These are phyloP conservation scores for Mycena sp. DNA, from an alignment of 1,284 basidiomycete genomes.

Conservation along the genomic window DNA sequence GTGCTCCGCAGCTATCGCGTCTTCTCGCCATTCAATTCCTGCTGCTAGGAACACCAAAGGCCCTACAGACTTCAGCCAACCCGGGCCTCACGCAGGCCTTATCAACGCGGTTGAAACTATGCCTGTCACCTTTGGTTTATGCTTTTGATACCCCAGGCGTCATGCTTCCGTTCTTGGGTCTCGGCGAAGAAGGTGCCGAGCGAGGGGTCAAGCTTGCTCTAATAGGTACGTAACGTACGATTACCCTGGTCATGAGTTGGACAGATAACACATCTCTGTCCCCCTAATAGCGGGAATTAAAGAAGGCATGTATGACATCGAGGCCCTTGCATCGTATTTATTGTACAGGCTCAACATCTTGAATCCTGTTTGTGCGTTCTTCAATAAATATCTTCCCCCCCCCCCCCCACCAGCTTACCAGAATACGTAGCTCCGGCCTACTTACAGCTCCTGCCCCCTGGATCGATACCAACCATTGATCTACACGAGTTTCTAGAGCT, in stretches of 20 bases:
- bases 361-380: constrained; percentile 69
- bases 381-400: constrained; percentile 15
- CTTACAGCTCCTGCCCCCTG: constrained; percentile 65
- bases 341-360: constrained; percentile 88
- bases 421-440: constrained; percentile 69
- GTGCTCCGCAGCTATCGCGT: constrained; percentile 9
- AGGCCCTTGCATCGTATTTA: constrained; percentile 87
- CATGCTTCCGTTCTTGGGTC: constrained; percentile 96
- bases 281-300: constrained; percentile 85
- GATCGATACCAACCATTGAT: constrained; percentile 65
- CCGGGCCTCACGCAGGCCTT: constrained; percentile 89
- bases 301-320: constrained; percentile 89
- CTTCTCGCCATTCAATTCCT: constrained; percentile 14
- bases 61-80: constrained; percentile 88
- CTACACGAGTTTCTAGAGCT: constrained; percentile 71
- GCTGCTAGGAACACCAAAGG: constrained; percentile 64
- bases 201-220: constrained; percentile 92
- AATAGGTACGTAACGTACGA: constrained; percentile 72
- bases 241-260: constrained; percentile 1
- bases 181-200: constrained; percentile 85
- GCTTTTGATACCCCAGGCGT: constrained; percentile 97
- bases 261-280: constrained; percentile 18
- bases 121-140: constrained; percentile 85
- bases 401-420: neutral
- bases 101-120: constrained; percentile 86